phyloP scores from a whole-genome alignment of 139 green algal species.

The Pseudopediastrum boryanum region DNA sequence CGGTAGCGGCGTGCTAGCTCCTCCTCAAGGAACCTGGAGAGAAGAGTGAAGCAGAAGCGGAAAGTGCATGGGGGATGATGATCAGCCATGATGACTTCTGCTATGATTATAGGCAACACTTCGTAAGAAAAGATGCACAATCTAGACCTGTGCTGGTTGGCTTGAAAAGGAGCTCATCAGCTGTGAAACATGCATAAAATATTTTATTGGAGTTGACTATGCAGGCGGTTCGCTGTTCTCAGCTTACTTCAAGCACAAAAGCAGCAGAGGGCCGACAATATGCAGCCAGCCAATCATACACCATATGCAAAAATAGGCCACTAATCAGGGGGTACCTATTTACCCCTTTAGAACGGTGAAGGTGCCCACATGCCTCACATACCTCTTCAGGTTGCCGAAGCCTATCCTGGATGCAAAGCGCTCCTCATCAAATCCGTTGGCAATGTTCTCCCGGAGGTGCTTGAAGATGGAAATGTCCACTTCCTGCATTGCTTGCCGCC shows the following conservation, averaged over 20 bases:
- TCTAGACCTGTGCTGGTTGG: neutral
- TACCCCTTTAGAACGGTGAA: no score
- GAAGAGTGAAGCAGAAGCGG: neutral
- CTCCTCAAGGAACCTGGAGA: slow-evolving; percentile 79
- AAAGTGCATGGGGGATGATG: no score
- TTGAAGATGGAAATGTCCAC: slow-evolving; percentile 70
- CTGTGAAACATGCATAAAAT: no score
- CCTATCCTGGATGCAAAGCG: slow-evolving; percentile 78
- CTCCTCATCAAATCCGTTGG: slow-evolving; percentile 90
- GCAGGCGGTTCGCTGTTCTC: no score
- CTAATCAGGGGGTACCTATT: no score
- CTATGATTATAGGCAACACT: no score
- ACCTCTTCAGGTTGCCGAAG: slow-evolving; percentile 86
- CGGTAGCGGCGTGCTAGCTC: slow-evolving; percentile 85
- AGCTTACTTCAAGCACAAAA: no score
- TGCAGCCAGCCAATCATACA: neutral
- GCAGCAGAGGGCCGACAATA: no score
- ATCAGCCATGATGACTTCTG: no score
- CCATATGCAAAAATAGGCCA: neutral
- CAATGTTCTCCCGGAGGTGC: slow-evolving; percentile 67
- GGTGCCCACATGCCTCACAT: no score
- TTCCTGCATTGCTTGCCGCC: slow-evolving; percentile 76
- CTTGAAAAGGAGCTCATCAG: neutral
- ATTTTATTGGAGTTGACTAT: no score
- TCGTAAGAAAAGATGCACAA: no score